Base-by-base conservation (phyloP, 805 yeast genomes). In the Peterozyma xylosa region DNA sequence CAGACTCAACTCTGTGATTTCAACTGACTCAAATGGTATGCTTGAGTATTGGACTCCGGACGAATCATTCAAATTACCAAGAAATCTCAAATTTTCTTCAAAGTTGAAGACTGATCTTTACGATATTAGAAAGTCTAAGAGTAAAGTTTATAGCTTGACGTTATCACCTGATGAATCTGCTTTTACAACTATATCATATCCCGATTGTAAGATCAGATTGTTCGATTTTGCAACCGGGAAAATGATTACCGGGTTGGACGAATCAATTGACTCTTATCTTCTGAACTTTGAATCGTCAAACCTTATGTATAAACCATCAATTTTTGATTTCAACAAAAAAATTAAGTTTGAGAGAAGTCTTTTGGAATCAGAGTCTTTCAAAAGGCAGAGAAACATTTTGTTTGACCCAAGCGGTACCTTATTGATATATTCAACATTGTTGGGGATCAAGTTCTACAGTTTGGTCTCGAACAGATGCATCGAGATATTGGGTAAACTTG, bases 61-160 rank as follows among this genome's bases (percentile, higher is more conserved):
- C 5, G 41, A 40, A 3, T 15, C 15, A 38, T 43, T 34, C 45
- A 39, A 39, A 11, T 42, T 37, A 14, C 55, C 52, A 11, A 42
- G 7, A 14, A 42, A 13, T 13, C 44, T 53, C 14, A 21, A 7
- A 21, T 71, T 67, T 52, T 56, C 58, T 33, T 50, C 53, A 48
- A 71, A 71, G 48, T 57, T 69, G 30, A 53, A 60, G 36, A 71
- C 76, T 0, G 67, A 68, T 46, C 49, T 64, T 14, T 60, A 64
- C 46, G 64, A 61, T 14, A 50, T 68, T 38, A 49, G 66, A 16
- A 68, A 67, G 45, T 39, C 47, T 17, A 67, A 66, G 45, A 45
- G 61, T 2, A 37, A 45, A 1, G 59, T 62, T 2, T 35, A 51
- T 5, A 32, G 49, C 2, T 34, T 65, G 5, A 37, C 47, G 13